Conservation (phyloP, 23 red algal species). For the Chondrus crispus region DNA sequence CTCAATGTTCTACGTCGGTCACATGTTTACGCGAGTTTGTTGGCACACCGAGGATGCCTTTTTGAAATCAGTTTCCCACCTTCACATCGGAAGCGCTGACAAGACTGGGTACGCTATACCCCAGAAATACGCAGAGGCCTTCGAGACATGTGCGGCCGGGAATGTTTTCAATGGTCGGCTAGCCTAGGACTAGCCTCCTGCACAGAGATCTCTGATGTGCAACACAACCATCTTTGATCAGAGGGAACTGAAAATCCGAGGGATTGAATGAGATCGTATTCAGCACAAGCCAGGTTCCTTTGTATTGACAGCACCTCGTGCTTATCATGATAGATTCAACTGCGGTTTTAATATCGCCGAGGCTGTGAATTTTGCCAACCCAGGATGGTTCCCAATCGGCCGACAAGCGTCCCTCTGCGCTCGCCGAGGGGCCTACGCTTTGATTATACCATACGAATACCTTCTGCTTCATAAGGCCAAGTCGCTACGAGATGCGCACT, state of each 20-base stretch:
- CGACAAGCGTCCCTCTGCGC: constrained; percentile 22
- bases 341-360: constrained; percentile 88
- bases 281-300: constrained; percentile 76
- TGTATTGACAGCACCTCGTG: constrained; percentile 75
- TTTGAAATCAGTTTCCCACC: constrained; percentile 79
- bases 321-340: constrained; percentile 94
- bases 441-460: constrained; percentile 52
- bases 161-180: constrained; percentile 21
- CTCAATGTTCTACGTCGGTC: constrained; percentile 88
- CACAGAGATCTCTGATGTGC: constrained; percentile 49
- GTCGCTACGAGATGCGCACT: neutral
- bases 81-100: constrained; percentile 60
- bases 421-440: neutral
- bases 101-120: constrained; percentile 86
- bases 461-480: constrained; percentile 48
- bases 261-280: constrained; percentile 63
- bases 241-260: neutral
- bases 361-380: constrained; percentile 87
- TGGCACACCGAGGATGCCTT: constrained; percentile 95
- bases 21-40: constrained; percentile 79
- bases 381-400: constrained; percentile 72
- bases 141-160: constrained; percentile 50
- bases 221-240: constrained; percentile 82
- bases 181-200: constrained; percentile 6
- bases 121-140: neutral